Evolutionary conservation across 208 protist genomes (phyloP), one percentile per base, ranked within the genome.

Genomic region (Crithidia bombi): DNA sequence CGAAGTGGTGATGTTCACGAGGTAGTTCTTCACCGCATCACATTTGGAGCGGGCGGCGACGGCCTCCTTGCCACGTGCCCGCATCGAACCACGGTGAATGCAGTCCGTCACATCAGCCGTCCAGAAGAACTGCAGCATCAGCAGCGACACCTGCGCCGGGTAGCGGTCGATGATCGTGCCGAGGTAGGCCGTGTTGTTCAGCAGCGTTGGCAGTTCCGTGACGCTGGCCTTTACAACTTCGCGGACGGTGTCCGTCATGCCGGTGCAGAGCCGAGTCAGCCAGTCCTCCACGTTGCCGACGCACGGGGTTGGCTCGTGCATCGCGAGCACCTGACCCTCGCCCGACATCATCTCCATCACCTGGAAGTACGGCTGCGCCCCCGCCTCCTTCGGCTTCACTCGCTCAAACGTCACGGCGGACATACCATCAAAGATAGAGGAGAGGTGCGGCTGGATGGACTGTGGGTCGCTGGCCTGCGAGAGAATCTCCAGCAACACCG

Each of bases 91-190:
- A 47, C 89, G 89, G 58, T 81, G 84, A 69, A 99, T 93, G 66
- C 91, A 96, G 35, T 98, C 89, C 73, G 98, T 96, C 64, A 94
- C 89, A 85, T 98, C 92, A 0, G 81, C 73, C n/a, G 97, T 99
- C 97, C 97, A 99, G 78, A 98, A 89, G 67, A 99, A 92, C 87
- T 99, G 97, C 57, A 99, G 86, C 82, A 97, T 97, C 1, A 99
- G 85, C 46, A 98, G 87, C 32, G 94, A 83, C n/a, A 98, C 89
- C 81, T 98, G 95, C 47, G 97, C 96, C 6, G 95, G 96, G 85
- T 98, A 99, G 69, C 90, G 91, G 54, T 97, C 85, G 56, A 98
- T 96, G 66, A 98, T 96, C 35, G 89, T 93, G 51, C 90, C 90
- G 58, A 98, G 83, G 70, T 97, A 92, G 58, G 79, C 85, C 23